A percentile compares a stretch with the other conserved stretches of the same genome.
Evolutionary conservation across 805 yeast species (phyloP).

Genomic region (Candida chilensis): DNA sequence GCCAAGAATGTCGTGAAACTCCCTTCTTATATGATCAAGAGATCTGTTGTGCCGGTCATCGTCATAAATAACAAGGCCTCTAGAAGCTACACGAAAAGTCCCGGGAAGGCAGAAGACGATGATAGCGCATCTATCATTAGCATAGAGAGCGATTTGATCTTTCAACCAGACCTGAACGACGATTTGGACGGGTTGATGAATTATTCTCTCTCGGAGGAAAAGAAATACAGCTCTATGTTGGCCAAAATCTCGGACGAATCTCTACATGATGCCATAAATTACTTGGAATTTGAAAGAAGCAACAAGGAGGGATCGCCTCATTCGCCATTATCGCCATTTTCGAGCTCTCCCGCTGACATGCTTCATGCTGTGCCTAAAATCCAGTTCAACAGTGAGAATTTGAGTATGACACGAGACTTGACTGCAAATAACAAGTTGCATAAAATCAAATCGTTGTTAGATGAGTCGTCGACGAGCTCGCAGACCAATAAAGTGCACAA

Average conservation of each 20-base stretch:
- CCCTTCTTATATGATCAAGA: neutral
- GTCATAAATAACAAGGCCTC: neutral
- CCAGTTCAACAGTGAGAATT: neutral
- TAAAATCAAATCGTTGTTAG: neutral
- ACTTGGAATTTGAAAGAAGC: neutral
- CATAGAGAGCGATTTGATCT: neutral
- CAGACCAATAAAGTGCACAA: neutral
- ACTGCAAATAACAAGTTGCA: neutral
- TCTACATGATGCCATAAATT: neutral
- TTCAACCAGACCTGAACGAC: neutral
- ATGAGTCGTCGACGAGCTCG: no score
- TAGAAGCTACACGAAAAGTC: no score
- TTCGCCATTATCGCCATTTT: constrained; percentile 1
- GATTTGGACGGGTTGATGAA: neutral
- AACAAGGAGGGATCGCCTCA: neutral
- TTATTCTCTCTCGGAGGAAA: neutral
- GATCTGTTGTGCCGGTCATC: constrained; percentile 3
- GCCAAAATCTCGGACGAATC: neutral
- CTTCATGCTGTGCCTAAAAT: no score
- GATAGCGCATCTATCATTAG: neutral
- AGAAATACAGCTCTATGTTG: neutral
- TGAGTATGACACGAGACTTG: neutral
- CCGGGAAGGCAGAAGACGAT: no score
- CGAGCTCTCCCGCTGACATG: no score
- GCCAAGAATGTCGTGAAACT: neutral